These are phyloP conservation scores for Boletus eberwhitei DNA, from an alignment of 768 basidiomycete genomes.

Conservation along the genomic window DNA sequence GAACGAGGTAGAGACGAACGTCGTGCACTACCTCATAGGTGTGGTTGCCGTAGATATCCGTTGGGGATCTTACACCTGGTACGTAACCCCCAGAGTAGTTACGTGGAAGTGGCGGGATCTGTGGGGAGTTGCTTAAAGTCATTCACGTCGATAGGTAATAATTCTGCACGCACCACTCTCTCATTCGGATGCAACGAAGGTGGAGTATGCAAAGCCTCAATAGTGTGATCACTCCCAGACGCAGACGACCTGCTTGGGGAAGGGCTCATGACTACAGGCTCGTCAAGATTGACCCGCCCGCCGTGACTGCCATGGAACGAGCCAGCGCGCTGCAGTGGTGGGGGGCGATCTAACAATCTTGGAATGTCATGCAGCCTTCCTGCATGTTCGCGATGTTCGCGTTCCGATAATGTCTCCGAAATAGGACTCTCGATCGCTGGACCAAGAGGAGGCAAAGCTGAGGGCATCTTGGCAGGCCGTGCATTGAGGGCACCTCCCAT, in stretches of 20 bases:
- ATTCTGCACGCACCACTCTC: constrained; percentile 23
- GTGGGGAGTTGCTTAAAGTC: neutral
- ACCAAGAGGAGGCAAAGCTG: constrained; percentile 23
- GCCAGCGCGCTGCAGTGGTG: constrained; percentile 12
- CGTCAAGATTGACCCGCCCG: constrained; percentile 14
- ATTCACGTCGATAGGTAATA: neutral
- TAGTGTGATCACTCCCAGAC: constrained; percentile 31
- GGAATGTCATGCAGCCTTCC: constrained; percentile 20
- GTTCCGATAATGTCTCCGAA: constrained; percentile 25
- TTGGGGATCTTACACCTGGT: constrained; percentile 23
- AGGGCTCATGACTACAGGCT: constrained; percentile 21
- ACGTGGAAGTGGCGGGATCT: constrained; percentile 33
- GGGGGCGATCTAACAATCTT: constrained; percentile 24
- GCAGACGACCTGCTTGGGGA: constrained; percentile 19
- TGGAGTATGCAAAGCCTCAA: constrained; percentile 27
- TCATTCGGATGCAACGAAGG: constrained; percentile 19
- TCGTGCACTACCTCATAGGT: constrained; percentile 19
- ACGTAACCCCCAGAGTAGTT: constrained; percentile 16
- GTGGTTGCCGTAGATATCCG: constrained; percentile 28
- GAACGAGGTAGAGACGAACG: constrained; percentile 1
- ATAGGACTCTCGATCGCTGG: constrained; percentile 13
- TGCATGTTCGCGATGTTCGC: constrained; percentile 16
- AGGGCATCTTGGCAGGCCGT: constrained; percentile 25
- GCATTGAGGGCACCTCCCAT: constrained; percentile 34
- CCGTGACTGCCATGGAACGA: constrained; percentile 23